These are phyloP conservation scores for Paramecium biaurelia DNA, from an alignment of 73 alveolate species.

Conservation along the genomic window DNA sequence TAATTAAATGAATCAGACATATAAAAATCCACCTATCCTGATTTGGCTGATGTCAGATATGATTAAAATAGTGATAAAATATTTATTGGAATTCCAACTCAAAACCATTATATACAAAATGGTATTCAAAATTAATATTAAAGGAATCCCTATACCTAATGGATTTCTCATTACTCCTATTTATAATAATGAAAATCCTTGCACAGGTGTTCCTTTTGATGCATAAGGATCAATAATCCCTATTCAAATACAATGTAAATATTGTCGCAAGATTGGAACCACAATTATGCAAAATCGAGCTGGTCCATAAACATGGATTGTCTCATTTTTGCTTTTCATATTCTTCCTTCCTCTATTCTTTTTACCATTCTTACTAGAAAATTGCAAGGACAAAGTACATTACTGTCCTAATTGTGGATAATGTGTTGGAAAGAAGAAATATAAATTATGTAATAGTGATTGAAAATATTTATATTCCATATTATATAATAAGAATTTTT, in stretches of 20 bases:
- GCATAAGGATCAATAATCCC: neutral
- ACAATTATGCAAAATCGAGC: neutral
- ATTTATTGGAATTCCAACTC: neutral
- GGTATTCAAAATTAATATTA: neutral
- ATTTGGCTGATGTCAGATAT: neutral
- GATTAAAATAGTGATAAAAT: neutral
- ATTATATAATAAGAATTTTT: neutral
- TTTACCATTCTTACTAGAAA: neutral
- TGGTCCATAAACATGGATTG: neutral
- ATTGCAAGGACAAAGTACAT: constrained; percentile 30
- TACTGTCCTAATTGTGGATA: constrained; percentile 16
- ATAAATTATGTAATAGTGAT: neutral
- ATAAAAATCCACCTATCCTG: neutral
- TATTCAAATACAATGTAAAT: neutral
- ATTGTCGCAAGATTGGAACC: neutral
- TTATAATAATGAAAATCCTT: neutral
- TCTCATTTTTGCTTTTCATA: neutral
- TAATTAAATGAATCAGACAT: neutral
- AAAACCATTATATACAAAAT: neutral
- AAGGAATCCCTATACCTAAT: neutral
- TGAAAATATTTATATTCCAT: neutral
- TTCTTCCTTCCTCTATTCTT: neutral
- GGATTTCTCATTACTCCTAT: neutral
- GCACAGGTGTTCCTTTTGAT: neutral
- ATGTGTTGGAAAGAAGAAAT: constrained; percentile 23